Evolutionary conservation across 257 asterid genomes (phyloP).

Genomic region (Ilex asprella): DNA sequence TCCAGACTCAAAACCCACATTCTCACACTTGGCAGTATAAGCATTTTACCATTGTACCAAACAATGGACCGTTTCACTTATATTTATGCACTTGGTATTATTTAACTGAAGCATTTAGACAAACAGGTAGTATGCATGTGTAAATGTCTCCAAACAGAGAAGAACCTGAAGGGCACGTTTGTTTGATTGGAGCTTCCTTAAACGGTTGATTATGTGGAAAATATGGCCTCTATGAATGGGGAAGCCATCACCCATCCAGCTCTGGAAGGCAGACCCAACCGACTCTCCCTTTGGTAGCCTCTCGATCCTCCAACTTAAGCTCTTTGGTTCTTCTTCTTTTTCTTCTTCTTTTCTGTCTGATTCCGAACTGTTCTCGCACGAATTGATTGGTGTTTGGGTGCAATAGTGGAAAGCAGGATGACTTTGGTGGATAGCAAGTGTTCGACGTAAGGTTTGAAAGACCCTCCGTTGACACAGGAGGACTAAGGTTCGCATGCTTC

Average conservation of each 20-base stretch:
- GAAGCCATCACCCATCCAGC: conserved; percentile 96
- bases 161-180: conserved; percentile 76
- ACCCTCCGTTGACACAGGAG: conserved; percentile 21
- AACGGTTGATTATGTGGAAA: conserved; percentile 65
- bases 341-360: conserved; percentile 21
- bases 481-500: conserved; percentile 31
- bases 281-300: conserved; percentile 46
- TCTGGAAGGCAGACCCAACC: conserved; percentile 63
- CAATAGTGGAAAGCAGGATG: conserved; percentile 19
- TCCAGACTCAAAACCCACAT: too few species aligned
- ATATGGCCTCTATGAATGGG: conserved; percentile 74
- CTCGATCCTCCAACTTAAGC: conserved; percentile 65
- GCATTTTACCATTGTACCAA: background rate
- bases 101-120: conserved; percentile 25
- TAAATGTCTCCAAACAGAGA: background rate
- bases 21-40: too few species aligned
- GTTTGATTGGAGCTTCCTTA: conserved; percentile 57
- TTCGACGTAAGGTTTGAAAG: conserved; percentile 43
- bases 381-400: conserved; percentile 22
- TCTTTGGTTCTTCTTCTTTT: conserved; percentile 27
- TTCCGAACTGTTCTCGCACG: conserved; percentile 21
- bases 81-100: background rate
- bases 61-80: background rate
- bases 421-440: conserved; percentile 21
- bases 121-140: conserved; percentile 31